Conservation (phyloP, 345 rosid genomes). For the Hypericum perforatum region DNA sequence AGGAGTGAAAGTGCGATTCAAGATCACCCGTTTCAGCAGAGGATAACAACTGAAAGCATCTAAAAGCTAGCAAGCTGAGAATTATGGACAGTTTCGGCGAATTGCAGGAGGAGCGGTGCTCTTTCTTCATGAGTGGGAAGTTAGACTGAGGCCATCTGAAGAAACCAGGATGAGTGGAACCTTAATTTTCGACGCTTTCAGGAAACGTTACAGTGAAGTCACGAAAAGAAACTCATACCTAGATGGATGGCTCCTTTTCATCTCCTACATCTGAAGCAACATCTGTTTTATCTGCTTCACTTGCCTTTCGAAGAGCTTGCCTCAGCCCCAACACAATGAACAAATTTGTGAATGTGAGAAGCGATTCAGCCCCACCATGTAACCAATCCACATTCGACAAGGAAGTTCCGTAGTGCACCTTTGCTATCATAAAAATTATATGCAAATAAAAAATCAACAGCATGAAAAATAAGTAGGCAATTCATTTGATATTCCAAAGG, state of each 20-base stretch:
- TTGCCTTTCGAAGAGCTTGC: constrained; percentile 50
- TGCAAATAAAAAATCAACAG: background rate
- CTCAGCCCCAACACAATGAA: constrained; percentile 83
- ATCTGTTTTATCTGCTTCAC: constrained; percentile 21
- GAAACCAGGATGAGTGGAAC: no score
- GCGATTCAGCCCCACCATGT: constrained; percentile 91
- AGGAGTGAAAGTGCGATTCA: no score
- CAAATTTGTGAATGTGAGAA: constrained; percentile 72
- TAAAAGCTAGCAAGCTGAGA: no score
- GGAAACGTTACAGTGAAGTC: no score
- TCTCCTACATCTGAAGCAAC: constrained; percentile 17
- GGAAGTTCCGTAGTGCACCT: constrained; percentile 78
- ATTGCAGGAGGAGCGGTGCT: no score
- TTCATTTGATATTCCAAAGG: background rate
- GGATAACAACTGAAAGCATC: no score
- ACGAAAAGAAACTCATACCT: constrained; percentile 11
- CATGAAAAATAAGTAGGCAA: background rate
- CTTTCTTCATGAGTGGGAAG: no score
- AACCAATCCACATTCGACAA: constrained; percentile 90
- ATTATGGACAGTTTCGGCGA: no score
- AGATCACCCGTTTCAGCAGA: no score
- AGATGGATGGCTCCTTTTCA: constrained; percentile 25
- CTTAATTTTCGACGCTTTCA: no score
- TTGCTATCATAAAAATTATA: constrained; percentile 39
- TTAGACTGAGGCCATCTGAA: no score